phyloP scores from a whole-genome alignment of 768 basidiomycete genomes.

The Leccinum barrowsii region DNA sequence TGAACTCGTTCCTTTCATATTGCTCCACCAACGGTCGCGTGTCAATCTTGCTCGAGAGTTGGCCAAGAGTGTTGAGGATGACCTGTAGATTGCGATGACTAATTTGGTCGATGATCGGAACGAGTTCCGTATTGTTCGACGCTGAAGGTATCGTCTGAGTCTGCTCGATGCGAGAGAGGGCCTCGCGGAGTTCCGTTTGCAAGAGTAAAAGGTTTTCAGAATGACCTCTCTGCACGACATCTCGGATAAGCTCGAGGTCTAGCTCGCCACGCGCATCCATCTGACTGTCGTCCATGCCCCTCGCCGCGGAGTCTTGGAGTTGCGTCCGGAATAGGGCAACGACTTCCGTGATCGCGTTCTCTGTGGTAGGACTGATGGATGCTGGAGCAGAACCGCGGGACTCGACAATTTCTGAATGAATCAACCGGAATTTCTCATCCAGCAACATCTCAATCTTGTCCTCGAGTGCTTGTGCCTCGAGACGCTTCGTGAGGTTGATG shows the following conservation, averaged over 20 bases:
- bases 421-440: constrained; percentile 61
- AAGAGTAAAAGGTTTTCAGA: constrained; percentile 54
- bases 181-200: constrained; percentile 55
- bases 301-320: constrained; percentile 57
- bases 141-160: constrained; percentile 11
- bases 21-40: constrained; percentile 35
- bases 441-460: constrained; percentile 59
- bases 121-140: constrained; percentile 31
- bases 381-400: constrained; percentile 23
- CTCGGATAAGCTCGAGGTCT: constrained; percentile 73
- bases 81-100: constrained; percentile 54
- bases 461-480: constrained; percentile 61
- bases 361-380: constrained; percentile 44
- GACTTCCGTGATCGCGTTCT: constrained; percentile 63
- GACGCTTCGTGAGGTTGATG: constrained; percentile 50
- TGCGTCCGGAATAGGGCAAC: constrained; percentile 66
- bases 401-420: constrained; percentile 41
- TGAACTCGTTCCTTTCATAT: constrained; percentile 55
- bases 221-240: constrained; percentile 65
- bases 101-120: constrained; percentile 54
- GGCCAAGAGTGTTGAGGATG: constrained; percentile 57
- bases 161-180: constrained; percentile 43
- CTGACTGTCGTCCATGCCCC: constrained; percentile 56
- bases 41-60: constrained; percentile 35
- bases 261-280: constrained; percentile 73